Base-by-base conservation (phyloP, 495 filamentous ascomycete genomes). In the Hyaloscypha hepaticicola region DNA sequence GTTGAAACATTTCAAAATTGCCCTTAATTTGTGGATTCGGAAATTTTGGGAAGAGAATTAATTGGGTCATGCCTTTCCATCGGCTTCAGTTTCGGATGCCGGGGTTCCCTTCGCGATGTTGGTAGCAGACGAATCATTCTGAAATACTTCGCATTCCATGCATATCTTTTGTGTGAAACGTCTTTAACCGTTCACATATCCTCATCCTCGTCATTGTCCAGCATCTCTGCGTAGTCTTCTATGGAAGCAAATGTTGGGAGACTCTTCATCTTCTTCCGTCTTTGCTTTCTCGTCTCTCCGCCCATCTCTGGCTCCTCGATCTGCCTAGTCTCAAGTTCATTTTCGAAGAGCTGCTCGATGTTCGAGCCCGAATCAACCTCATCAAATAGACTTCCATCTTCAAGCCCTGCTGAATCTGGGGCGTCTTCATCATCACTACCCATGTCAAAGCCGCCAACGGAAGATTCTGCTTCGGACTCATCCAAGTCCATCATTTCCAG, bases 181-280 rank as follows among this genome's bases (percentile, higher is more conserved):
- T 27, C 25, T 33, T 50, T 34, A 34, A 21, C 8, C 3, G 31
- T 27, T 51, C 49, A 63, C 24, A 66, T 55, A 61, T 69, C 69
- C 31, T 72, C 69, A 28, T 69, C 88, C 52, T 89, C 89, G 64
- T 92, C 91, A 58, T 80, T 85, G 14, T 81, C 90, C 69, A 99
- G 72, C 80, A 97, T 82, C 66, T 88, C 88, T 26, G 92, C 94
- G 76, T 98, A 98, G 70, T 99, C 96, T 24, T 98, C 95, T 22
- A 82, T 88, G 31, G 90, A 93, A 24, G 96, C 95, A 78, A 98
- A 99, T 0, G 86, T 96, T 3, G 95, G 95, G 66, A 99, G 79
- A 67, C 85, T 83, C 82, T 90, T 96, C 71, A 98, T 77, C 83
- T 93, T 92, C 83, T 88, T 88, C 71, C 80, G 85, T 79, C 90